Evolutionary conservation across 2,329 filamentous ascomycete species (phyloP).

Genomic region (Triangularia verruculosa): DNA sequence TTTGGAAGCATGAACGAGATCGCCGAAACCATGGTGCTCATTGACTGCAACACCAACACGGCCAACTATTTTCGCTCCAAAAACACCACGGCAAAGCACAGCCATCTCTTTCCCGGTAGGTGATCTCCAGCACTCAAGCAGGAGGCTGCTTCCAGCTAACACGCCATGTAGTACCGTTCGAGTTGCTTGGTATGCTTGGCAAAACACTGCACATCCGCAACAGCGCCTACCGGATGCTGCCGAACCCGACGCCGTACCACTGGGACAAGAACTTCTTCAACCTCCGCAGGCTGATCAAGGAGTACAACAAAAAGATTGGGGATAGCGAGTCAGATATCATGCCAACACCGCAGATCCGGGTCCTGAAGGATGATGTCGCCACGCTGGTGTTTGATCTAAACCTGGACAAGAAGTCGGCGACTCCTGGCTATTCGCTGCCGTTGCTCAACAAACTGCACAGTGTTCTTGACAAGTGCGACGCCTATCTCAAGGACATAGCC

Average conservation of each 20-base stretch:
- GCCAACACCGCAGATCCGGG: constrained; percentile 10
- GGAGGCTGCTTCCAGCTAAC: not conserved
- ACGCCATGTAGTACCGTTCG: constrained; percentile 48
- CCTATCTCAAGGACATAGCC: constrained; percentile 36
- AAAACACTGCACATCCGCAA: constrained; percentile 48
- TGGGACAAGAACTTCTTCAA: constrained; percentile 52
- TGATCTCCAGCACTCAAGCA: not conserved
- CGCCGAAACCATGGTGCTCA: constrained; percentile 48
- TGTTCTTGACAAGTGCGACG: constrained; percentile 42
- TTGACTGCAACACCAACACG: constrained; percentile 54
- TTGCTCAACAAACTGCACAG: constrained; percentile 40
- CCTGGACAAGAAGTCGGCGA: constrained; percentile 19
- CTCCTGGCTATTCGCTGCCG: constrained; percentile 33
- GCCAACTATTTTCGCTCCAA: constrained; percentile 43
- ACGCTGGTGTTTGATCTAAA: constrained; percentile 17
- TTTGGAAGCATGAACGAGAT: constrained; percentile 51
- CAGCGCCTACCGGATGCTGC: constrained; percentile 52
- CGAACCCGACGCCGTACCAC: constrained; percentile 54
- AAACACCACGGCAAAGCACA: constrained; percentile 35
- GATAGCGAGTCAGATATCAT: constrained; percentile 20
- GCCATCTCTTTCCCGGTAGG: constrained; percentile 50
- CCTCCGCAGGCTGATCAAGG: constrained; percentile 40
- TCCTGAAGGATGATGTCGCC: constrained; percentile 17
- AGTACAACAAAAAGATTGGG: constrained; percentile 36
- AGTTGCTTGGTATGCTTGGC: constrained; percentile 57